Base-by-base conservation (phyloP, 2,329 filamentous ascomycete genomes). In the Cadophora sp. region DNA sequence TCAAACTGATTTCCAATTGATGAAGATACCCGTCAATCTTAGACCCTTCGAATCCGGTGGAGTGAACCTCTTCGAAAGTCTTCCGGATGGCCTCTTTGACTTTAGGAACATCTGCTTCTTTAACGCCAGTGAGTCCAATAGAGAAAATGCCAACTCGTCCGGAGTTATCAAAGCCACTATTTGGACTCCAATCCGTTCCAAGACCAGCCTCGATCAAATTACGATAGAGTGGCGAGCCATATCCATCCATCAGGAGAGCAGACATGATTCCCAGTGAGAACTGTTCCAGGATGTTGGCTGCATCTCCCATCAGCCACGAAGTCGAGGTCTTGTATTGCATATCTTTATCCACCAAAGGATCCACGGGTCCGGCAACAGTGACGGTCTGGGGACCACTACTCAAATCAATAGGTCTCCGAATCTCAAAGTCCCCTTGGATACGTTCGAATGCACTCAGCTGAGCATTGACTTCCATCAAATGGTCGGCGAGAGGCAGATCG, bases 11-110 rank as follows among this genome's bases (percentile, higher is more conserved):
- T 77, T 99, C 96, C 4, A 98, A 81, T 78, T 98, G 95, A 78
- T 99, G 96, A 63, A 99, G 84, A 70, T 96, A 91, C 2, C 96
- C 96, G 70, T 97, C 93, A 67, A 99, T 93, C 79, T 99, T 99
- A 73, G 90, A 88, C 74, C 90, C 85, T 67, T 96, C 94, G 73
- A 99, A 97, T 0, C 96, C 95, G 67, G 90, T 91, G 30, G 89
- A 81, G 20, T 89, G 85, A 7, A 88, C 87, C 55, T 93, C 88
- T 30, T 83, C 83, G 64, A 97, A 83, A 3, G 95, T 92, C 36
- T 87, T 87, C 66, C 90, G 87, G 36, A 97, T 87, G 27, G 87
- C 89, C 43, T 87, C 84, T 78, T 93, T 93, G 56, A 98, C 87
- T 75, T 90, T 91, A 3, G 88, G 82, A 3, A 97, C 89, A 74